Evolutionary conservation across 2,329 filamentous ascomycete species (phyloP).

Genomic region (Cladobotryum protrusum): DNA sequence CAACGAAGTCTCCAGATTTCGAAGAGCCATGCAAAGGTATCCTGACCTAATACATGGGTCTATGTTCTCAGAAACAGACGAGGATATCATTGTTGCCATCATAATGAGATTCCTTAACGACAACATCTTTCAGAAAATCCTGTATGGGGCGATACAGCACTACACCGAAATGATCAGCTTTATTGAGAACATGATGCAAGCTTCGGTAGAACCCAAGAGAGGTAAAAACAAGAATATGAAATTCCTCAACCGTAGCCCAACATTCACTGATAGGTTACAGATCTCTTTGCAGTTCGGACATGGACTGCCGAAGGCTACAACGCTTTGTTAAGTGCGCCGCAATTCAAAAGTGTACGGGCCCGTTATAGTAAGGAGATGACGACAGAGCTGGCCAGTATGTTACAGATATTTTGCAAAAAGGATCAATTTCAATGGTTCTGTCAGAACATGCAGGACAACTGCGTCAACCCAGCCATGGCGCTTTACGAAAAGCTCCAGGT

Average conservation of each 20-base stretch:
- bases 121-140: conserved; percentile 28
- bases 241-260: neutral
- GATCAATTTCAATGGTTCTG: conserved; percentile 19
- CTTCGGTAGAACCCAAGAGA: conserved; percentile 31
- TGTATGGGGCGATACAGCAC: conserved; percentile 22
- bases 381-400: conserved; percentile 20
- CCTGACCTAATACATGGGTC: conserved; percentile 27
- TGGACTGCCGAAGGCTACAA: conserved; percentile 34
- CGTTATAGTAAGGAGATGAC: conserved; percentile 22
- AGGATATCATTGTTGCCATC: conserved; percentile 30
- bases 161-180: conserved; percentile 24
- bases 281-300: conserved; percentile 30
- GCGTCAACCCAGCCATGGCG: conserved; percentile 30
- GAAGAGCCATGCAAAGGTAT: conserved; percentile 21
- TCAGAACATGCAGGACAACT: conserved; percentile 19
- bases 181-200: conserved; percentile 30
- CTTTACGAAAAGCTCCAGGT: conserved; percentile 34
- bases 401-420: conserved; percentile 24
- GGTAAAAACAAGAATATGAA: too few species aligned
- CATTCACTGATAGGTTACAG: conserved; percentile 14
- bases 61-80: conserved; percentile 31
- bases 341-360: conserved; percentile 22
- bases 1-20: conserved; percentile 21
- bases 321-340: conserved; percentile 26
- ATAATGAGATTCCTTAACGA: conserved; percentile 31